phyloP scores from a whole-genome alignment of 179 eudicot genomes.

The Pouteria campechiana region DNA sequence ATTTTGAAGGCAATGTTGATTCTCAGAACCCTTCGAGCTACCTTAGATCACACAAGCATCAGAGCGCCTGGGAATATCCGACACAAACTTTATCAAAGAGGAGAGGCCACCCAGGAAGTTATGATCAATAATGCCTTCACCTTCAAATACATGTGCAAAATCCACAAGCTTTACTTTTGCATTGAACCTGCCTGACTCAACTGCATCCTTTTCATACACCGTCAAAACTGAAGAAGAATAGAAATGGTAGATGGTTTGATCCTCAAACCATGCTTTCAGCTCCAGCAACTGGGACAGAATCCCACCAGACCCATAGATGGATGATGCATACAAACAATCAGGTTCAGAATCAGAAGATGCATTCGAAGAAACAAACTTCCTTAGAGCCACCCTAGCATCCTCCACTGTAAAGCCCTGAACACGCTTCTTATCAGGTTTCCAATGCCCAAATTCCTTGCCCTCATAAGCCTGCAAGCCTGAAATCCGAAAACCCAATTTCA shows the following conservation, averaged over 20 bases:
- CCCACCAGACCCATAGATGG: constrained; percentile 45
- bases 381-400: constrained; percentile 38
- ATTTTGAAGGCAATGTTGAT: too few species aligned
- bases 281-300: constrained; percentile 63
- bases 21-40: too few species aligned
- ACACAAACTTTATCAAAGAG: constrained; percentile 65
- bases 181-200: constrained; percentile 17
- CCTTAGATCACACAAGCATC: too few species aligned
- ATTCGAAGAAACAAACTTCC: constrained; percentile 59
- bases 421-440: constrained; percentile 40
- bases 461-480: constrained; percentile 44
- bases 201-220: constrained; percentile 38
- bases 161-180: constrained; percentile 64
- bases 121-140: constrained; percentile 70
- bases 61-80: too few species aligned
- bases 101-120: constrained; percentile 88
- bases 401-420: constrained; percentile 20
- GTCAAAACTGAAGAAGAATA: constrained; percentile 54
- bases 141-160: constrained; percentile 82
- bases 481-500: constrained; percentile 60
- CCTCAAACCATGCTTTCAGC: constrained; percentile 88
- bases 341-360: constrained; percentile 15
- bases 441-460: constrained; percentile 33
- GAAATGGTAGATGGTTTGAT: constrained; percentile 59
- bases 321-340: constrained; percentile 47